Evolutionary conservation across 352 stramenopile species (phyloP), one percentile per base, ranked within the genome.

Genomic region (Thraustochytrium sp.): DNA sequence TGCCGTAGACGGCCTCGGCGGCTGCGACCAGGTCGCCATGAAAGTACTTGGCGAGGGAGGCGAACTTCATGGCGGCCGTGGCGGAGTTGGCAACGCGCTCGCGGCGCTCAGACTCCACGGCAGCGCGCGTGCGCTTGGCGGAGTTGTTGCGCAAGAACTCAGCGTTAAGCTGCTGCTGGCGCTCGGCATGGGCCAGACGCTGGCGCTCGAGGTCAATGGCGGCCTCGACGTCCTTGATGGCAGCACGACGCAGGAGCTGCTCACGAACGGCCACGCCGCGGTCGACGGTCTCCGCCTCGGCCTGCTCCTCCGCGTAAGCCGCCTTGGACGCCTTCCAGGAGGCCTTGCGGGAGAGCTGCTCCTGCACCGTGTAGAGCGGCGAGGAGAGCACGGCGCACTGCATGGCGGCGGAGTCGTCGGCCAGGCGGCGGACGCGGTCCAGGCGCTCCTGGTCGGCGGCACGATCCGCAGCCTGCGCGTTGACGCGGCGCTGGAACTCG

Each of bases 261-360:
- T 80, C 68, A 42, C 40, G 68, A 44, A 80, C 68, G 5, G 48
- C 34, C 8, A 40, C 31, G 34, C 34, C 68, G 21, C 34, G 48
- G 23, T 49, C 13, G 16, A 36, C 26, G 8, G 42, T 51, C 29
- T 42, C 21, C 3, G 48, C 48, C 31, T 40, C 2, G 31, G 31
- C n/a, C 34, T 51, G 68, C 49, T 80, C 68, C 4, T 5, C 11
- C 34, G 76, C 68, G 18, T 55, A 46, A 5, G 53, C 53, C 38
- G 11, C 13, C 34, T 46, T 80, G n/a, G 68, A 46, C n/a, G n/a
- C 4, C 29, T 64, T 61, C 44, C 44, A 68, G 16, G 44, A 63
- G 11, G 46, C 42, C 40, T 61, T 80, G 51, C 48, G 31, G 49
- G 11, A n/a, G 16, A 80, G 68, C 68, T 80, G 23, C 42, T 75